Conservation (phyloP, 305 asterid species). For the Salvia sclarea region DNA sequence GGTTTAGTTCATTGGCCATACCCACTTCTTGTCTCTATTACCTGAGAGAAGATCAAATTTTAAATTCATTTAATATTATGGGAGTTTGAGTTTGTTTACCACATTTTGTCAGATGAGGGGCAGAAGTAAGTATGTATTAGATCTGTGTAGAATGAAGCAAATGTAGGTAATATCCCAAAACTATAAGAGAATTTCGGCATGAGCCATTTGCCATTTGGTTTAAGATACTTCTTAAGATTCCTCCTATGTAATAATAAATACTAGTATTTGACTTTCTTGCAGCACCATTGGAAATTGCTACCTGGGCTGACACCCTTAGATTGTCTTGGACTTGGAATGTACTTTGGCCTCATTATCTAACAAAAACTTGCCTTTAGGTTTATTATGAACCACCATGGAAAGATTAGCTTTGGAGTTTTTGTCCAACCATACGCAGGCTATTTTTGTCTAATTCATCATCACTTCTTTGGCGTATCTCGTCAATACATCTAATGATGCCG, state of each 20-base stretch:
- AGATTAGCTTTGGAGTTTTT: background rate
- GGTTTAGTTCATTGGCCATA: background rate
- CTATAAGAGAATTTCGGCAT: background rate
- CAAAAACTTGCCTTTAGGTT: background rate
- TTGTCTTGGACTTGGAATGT: background rate
- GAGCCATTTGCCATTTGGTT: background rate
- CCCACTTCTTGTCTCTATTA: background rate
- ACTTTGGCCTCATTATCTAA: background rate
- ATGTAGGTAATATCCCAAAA: too few relatives aligned
- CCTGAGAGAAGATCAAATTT: background rate
- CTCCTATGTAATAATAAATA: background rate
- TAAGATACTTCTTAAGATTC: background rate
- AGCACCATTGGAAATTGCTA: background rate
- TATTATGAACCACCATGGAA: background rate
- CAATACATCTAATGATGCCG: background rate
- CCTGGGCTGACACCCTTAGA: background rate
- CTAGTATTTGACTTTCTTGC: slow-evolving; percentile 6
- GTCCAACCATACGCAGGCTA: background rate
- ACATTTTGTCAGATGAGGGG: background rate
- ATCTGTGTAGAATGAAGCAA: too few relatives aligned
- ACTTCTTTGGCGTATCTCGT: background rate
- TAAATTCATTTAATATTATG: background rate
- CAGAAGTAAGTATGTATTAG: too few relatives aligned
- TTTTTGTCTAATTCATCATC: background rate
- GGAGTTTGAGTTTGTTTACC: background rate